A percentile compares a stretch with the other conserved stretches of the same genome.
phyloP scores from a whole-genome alignment of 1,139 yeast genomes.

The Sugiyamaella grinbergsii region DNA sequence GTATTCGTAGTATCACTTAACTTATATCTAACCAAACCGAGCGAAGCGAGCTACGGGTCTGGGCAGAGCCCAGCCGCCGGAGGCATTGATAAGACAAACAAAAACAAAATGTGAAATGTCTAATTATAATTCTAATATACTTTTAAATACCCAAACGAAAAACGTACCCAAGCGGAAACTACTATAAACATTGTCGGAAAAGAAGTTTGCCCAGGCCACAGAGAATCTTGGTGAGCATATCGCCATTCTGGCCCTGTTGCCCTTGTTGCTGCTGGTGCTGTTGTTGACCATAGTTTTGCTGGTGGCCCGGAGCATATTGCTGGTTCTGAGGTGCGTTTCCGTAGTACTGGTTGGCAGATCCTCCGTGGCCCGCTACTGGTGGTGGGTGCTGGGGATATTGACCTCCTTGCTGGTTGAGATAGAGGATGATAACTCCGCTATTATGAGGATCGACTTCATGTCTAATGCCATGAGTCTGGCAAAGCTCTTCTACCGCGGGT shows the following conservation, averaged over 20 bases:
- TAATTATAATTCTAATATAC: slow-evolving; percentile 20
- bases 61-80: slow-evolving; percentile 1
- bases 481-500: slow-evolving; percentile 83
- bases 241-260: slow-evolving; percentile 35
- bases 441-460: slow-evolving; percentile 69
- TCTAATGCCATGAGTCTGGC: slow-evolving; percentile 62
- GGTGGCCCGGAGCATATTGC: slow-evolving; percentile 25
- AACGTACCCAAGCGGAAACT: not conserved
- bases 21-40: not conserved
- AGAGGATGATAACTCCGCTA: slow-evolving; percentile 76
- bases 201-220: slow-evolving; percentile 31
- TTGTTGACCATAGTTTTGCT: slow-evolving; percentile 31
- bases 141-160: not conserved
- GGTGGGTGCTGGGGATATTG: slow-evolving; percentile 17
- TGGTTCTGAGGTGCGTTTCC: slow-evolving; percentile 22
- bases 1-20: not conserved
- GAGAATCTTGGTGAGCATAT: slow-evolving; percentile 24
- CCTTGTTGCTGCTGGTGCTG: slow-evolving; percentile 33
- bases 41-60: not conserved
- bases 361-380: slow-evolving; percentile 5
- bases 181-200: slow-evolving; percentile 20
- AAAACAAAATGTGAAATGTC: too few species aligned
- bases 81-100: too few species aligned
- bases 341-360: slow-evolving; percentile 24
- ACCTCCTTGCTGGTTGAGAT: slow-evolving; percentile 47